A percentile compares a stretch with the other conserved stretches of the same genome.
These are phyloP conservation scores for Tubosaeta brunneosetosa DNA, from an alignment of 768 basidiomycete species.

Conservation along the genomic window DNA sequence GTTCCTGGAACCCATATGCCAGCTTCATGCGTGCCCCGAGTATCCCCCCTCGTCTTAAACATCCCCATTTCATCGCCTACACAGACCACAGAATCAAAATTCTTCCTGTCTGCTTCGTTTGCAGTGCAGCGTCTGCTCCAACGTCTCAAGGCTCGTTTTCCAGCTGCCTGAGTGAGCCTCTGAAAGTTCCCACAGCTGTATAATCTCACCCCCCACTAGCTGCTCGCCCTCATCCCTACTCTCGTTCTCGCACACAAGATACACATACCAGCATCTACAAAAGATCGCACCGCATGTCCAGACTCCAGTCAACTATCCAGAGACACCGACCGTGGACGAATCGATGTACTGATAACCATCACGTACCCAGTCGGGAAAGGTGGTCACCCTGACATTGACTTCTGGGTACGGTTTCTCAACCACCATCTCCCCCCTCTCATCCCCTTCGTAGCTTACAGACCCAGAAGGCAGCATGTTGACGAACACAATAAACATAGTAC, in stretches of 20 bases:
- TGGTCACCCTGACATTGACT: conserved; percentile 95
- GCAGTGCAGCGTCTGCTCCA: too few relatives aligned
- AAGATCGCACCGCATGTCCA: conserved; percentile 40
- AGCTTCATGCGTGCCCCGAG: too few relatives aligned
- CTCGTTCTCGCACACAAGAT: conserved; percentile 63
- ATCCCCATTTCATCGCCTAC: too few relatives aligned
- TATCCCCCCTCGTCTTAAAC: too few relatives aligned
- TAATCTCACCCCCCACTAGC: conserved; percentile 39
- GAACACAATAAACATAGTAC: conserved; percentile 87
- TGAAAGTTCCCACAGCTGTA: too few relatives aligned
- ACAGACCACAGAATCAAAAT: too few relatives aligned
- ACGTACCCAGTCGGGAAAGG: conserved; percentile 99
- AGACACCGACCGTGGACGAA: too few relatives aligned
- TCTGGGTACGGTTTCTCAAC: conserved; percentile 60
- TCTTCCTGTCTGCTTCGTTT: too few relatives aligned
- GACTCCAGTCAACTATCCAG: conserved; percentile 37
- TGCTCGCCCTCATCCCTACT: conserved; percentile 28
- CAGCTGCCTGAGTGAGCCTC: too few relatives aligned
- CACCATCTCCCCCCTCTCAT: neutral
- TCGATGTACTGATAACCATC: conserved; percentile 67
- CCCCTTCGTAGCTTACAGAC: conserved; percentile 62
- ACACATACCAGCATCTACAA: conserved; percentile 70
- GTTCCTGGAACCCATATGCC: too few relatives aligned
- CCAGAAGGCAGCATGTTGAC: conserved; percentile 63
- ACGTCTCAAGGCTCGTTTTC: too few relatives aligned